Conservation (phyloP, 2,329 filamentous ascomycete species). For the Verticillium albo-atrum region DNA sequence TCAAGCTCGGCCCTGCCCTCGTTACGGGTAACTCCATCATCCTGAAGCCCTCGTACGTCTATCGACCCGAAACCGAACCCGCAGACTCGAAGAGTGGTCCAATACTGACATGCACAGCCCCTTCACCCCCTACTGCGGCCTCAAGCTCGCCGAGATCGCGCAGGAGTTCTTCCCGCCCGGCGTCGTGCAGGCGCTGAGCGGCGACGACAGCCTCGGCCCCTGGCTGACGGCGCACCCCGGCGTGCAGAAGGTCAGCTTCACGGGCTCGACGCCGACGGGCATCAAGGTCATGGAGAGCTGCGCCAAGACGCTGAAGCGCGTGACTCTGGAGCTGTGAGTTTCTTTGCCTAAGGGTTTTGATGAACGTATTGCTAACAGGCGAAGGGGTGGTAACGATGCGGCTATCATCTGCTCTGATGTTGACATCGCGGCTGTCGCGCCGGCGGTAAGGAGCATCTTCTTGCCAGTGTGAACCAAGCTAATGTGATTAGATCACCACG, state of each 20-base stretch:
- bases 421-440: slow-evolving; percentile 32
- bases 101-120: slow-evolving; percentile 20
- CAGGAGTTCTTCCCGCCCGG: slow-evolving; percentile 56
- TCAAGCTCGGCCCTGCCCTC: slow-evolving; percentile 54
- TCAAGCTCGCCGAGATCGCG: slow-evolving; percentile 58
- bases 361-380: background rate
- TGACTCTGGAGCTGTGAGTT: slow-evolving; percentile 51
- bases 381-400: slow-evolving; percentile 51
- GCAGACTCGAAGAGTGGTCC: background rate
- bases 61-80: too few relatives aligned
- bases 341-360: too few relatives aligned
- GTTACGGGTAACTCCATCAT: slow-evolving; percentile 55
- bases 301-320: slow-evolving; percentile 52
- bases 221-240: slow-evolving; percentile 53
- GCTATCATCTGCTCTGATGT: slow-evolving; percentile 55
- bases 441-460: slow-evolving; percentile 24
- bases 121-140: slow-evolving; percentile 51
- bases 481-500: background rate
- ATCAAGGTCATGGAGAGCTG: slow-evolving; percentile 55
- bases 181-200: slow-evolving; percentile 57
- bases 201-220: slow-evolving; percentile 56
- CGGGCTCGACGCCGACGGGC: slow-evolving; percentile 54
- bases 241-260: slow-evolving; percentile 62
- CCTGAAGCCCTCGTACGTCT: slow-evolving; percentile 44
- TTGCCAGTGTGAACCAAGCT: background rate